These are phyloP conservation scores for Cryphonectria carpinicola DNA, from an alignment of 2,329 filamentous ascomycete species.

Conservation along the genomic window DNA sequence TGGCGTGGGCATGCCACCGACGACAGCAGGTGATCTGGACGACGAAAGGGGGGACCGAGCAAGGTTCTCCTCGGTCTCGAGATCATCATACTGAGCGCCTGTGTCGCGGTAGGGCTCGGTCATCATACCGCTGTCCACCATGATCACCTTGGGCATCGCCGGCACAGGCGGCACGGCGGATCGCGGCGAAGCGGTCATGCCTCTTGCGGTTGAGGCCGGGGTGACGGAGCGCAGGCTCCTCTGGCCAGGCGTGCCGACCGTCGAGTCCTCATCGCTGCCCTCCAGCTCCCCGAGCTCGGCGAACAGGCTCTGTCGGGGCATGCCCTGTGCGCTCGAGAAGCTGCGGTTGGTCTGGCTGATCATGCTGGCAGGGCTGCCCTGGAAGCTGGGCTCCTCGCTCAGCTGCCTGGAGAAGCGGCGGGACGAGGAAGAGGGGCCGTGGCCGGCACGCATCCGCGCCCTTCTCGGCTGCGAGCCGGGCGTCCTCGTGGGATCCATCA, in stretches of 20 bases:
- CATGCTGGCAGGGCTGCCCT: conserved; percentile 66
- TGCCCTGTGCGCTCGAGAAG: conserved; percentile 50
- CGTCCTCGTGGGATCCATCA: conserved; percentile 57
- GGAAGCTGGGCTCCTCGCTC: conserved; percentile 62
- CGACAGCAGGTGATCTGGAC: conserved; percentile 45
- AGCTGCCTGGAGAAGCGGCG: conserved; percentile 61
- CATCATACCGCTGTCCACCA: conserved; percentile 65
- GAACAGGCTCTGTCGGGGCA: conserved; percentile 76
- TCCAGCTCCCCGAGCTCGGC: conserved; percentile 85
- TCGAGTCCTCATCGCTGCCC: conserved; percentile 74
- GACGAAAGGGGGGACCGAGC: conserved; percentile 61
- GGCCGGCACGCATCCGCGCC: conserved; percentile 73
- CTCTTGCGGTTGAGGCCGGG: conserved; percentile 50
- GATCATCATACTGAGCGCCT: conserved; percentile 56
- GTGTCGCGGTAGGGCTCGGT: conserved; percentile 63
- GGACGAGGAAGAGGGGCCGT: conserved; percentile 53
- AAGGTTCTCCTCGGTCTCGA: conserved; percentile 55
- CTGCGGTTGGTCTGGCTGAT: conserved; percentile 58
- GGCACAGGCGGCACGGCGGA: conserved; percentile 48
- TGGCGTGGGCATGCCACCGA: conserved; percentile 30
- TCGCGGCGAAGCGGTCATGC: conserved; percentile 48
- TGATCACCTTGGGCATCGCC: conserved; percentile 53
- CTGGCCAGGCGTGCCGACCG: conserved; percentile 59
- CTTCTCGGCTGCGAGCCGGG: conserved; percentile 66
- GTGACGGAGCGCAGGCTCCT: conserved; percentile 51